A percentile compares a stretch with the other conserved stretches of the same genome.
phyloP scores from a whole-genome alignment of 768 basidiomycete genomes.

The Suillus cothurnatus region DNA sequence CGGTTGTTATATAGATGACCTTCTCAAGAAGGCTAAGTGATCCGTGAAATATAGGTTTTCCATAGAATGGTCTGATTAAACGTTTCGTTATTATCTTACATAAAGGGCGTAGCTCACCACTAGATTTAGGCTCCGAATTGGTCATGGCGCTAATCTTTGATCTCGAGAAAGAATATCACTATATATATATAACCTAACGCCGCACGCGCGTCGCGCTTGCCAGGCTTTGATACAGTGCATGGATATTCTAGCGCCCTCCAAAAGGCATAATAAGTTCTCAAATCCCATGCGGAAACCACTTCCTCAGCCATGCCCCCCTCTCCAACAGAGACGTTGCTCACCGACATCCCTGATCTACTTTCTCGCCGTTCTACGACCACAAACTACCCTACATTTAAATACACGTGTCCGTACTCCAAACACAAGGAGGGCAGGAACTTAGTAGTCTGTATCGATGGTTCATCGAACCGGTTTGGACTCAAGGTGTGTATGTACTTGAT shows the following conservation, averaged over 20 bases:
- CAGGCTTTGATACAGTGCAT: not conserved
- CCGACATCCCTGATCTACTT: not conserved
- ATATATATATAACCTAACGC: no score
- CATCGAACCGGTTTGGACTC: conserved; percentile 15
- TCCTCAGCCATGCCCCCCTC: not conserved
- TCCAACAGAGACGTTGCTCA: not conserved
- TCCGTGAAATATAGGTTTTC: no score
- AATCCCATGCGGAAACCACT: not conserved
- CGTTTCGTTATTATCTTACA: not conserved
- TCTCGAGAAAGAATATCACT: no score
- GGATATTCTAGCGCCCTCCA: not conserved
- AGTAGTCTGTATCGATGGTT: conserved; percentile 25
- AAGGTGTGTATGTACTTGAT: not conserved
- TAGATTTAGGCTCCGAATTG: not conserved
- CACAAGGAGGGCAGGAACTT: conserved; percentile 8
- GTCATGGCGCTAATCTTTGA: not conserved
- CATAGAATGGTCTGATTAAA: not conserved
- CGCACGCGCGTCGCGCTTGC: not conserved
- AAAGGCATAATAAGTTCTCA: not conserved
- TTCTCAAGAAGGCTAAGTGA: no score
- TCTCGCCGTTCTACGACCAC: not conserved
- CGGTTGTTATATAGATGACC: no score
- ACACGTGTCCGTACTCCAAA: not conserved
- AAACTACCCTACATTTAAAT: not conserved
- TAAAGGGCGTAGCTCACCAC: not conserved